A percentile compares a stretch with the other conserved stretches of the same genome.
Conservation (phyloP, 306 rosid genomes). For the Quercus berberidifolia region DNA sequence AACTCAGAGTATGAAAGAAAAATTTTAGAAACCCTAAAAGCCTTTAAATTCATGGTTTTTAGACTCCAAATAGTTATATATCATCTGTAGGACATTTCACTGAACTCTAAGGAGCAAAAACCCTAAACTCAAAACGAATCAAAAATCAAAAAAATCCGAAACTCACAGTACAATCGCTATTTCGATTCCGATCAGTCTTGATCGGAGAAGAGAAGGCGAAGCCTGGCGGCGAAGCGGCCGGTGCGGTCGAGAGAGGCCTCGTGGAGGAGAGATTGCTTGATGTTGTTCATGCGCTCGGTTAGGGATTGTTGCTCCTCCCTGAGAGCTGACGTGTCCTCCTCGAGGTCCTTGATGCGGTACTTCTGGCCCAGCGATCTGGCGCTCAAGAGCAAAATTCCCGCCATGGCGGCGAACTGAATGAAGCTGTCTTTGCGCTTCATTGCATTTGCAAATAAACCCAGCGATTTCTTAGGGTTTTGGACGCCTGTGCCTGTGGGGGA, state of each 20-base stretch:
- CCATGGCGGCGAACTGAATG: constrained; percentile 77
- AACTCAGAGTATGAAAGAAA: background rate
- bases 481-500: constrained; percentile 35
- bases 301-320: constrained; percentile 49
- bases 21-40: background rate
- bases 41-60: background rate
- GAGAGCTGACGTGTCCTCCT: constrained; percentile 54
- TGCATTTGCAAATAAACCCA: constrained; percentile 37
- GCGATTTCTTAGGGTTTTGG: constrained; percentile 22
- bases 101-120: background rate
- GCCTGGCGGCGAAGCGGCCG: constrained; percentile 68
- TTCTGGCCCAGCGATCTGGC: constrained; percentile 75
- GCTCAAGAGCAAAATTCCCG: constrained; percentile 69
- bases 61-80: background rate
- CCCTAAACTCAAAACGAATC: background rate
- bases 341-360: constrained; percentile 63
- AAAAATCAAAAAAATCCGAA: background rate
- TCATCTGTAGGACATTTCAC: background rate
- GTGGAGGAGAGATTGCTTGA: constrained; percentile 51
- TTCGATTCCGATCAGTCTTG: constrained; percentile 20
- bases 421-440: constrained; percentile 61
- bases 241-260: constrained; percentile 81
- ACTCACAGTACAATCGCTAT: constrained; percentile 8
- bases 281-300: constrained; percentile 41
- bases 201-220: constrained; percentile 56